Evolutionary conservation across 2,329 filamentous ascomycete genomes (phyloP), one percentile per base, ranked within the genome.

Genomic region (Hypoxylon rubiginosum): DNA sequence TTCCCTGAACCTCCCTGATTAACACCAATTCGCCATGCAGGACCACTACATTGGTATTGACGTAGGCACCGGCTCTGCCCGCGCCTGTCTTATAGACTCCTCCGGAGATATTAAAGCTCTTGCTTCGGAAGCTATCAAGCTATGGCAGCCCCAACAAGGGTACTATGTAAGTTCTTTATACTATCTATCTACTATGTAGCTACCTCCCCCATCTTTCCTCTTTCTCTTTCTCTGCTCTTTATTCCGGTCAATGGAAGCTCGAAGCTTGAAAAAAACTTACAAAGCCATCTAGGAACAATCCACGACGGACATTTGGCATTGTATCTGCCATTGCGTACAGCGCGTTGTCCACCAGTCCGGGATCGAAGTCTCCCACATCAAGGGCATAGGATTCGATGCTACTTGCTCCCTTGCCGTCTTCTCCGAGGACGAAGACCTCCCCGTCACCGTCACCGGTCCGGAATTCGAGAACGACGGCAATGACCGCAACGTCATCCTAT

Each of bases 401-500:
- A 99, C 96, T n/a, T 99, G 96, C 84, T 99, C 96, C 17, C 88
- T 99, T 28, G 88, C 94, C 32, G 94, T 98, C 72, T 97, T 99
- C 81, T 87, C 90, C 59, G 85, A 92, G 76, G 93, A 97, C 73
- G 97, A 93, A 3, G 92, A 97, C 78, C 92, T 97, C 80, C 96
- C 96, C 1, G 85, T 97, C 51, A 86, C 91, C n/a, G 93, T 99
- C 21, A 97, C 94, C 1, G 93, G 92, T 0, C 94, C 94, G 2
- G 88, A 92, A 73, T 98, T 97, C 74, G 87, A 92, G 72, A 90
- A 91, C 72, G 87, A 90, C 71, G 90, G 89, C 59, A 91, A 94
- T 73, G 93, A 97, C 78, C 92, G 94, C 72, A 99, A 99, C 77
- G 92, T 99, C 74, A 94, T 99, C 63, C 85, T 99, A 24, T 99